Evolutionary conservation across 2,329 filamentous ascomycete genomes (phyloP), one percentile per base, ranked within the genome.

Genomic region (Cadophora malorum): DNA sequence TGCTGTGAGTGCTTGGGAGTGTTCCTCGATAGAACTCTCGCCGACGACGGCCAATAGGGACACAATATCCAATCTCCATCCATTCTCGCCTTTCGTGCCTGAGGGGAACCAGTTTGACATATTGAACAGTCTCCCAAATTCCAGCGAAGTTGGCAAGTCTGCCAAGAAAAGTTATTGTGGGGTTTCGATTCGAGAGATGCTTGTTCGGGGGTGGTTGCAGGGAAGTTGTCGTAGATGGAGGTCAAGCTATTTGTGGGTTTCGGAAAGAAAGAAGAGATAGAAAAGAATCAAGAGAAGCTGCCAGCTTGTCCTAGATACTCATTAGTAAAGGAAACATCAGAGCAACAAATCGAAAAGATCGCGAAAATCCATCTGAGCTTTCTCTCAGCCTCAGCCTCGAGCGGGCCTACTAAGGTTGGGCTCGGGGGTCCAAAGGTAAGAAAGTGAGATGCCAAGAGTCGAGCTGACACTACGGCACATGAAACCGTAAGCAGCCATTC

Each of bases 11-110:
- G 84, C 81, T 75, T 89, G 87, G 1, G 84, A 80, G 74, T 89
- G 86, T 68, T 85, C 84, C 53, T 83, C 81, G 69, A 89, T 86
- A 21, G 84, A 83, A 2, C 82, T 83, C 78, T 89, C 87, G 75
- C 87, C 87, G 66, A 89, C 86, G 73, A 90, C 85, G 68, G 87
- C 87, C 63, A 90, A 83, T 35, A 90, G 83, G 45, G 86, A 87
- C 67, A 90, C 86, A 56, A 88, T 86, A 73, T 89, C 87, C 56
- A 89, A 81, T 33, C 83, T 82, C 86, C 86, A 89, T 68, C 81
- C 82, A 50, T 71, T 63, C 4, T 78, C 77, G 25, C 79, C 79
- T 8, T 76, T 75, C 47, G 76, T 78, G 65, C 78, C 78, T 41
- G 76, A 76, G 8, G 85, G 82, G 68, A 84, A 84, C 81, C 82